Evolutionary conservation across 73 alveolate species (phyloP), one percentile per base, ranked within the genome.

Genomic region (Blepharisma stoltei): DNA sequence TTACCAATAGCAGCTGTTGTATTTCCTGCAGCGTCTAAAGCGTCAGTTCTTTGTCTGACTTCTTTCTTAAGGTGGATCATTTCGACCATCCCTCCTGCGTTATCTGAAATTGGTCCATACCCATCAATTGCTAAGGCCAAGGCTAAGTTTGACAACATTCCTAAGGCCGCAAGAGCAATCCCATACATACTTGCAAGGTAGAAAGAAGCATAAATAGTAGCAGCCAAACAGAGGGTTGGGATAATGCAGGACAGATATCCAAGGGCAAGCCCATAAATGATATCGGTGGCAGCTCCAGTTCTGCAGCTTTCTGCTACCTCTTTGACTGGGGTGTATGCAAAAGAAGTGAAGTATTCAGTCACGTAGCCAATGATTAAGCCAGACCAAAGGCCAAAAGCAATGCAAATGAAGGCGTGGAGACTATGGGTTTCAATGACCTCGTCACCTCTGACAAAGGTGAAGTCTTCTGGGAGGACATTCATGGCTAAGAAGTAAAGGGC

Each of bases 11-110:
- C 99, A 20, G 99, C 99, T 23, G 97, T 91, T 80, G 89, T 81
- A 82, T 93, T 93, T 21, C 99, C 99, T 27, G 98, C 98, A 18
- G 99, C 98, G 81, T 95, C 99, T 27, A 95, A 87, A 66, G 92
- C 94, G 68, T 95, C 99, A 47, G 99, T 95, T 54, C 83, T 80
- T 77, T 88, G 82, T 77, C 99, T 91, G 78, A 93, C 96, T 71
- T 81, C 67, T 65, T n/a, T 76, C 65, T 88, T 88, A 79, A 93
- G 90, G 65, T 85, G 96, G 38, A 95, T 75, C 96, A 95, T 93
- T 88, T 95, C 99, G 55, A 97, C 98, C 70, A 95, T 95, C 80
- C 99, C 99, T 14, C 99, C 99, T 45, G 99, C 99, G 81, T 95
- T 95, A 81, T 95, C 99, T 38, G 97, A 81, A 76, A 95, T 91